Evolutionary conservation across 768 basidiomycete species (phyloP).

Genomic region (Leccinum uliginosum): DNA sequence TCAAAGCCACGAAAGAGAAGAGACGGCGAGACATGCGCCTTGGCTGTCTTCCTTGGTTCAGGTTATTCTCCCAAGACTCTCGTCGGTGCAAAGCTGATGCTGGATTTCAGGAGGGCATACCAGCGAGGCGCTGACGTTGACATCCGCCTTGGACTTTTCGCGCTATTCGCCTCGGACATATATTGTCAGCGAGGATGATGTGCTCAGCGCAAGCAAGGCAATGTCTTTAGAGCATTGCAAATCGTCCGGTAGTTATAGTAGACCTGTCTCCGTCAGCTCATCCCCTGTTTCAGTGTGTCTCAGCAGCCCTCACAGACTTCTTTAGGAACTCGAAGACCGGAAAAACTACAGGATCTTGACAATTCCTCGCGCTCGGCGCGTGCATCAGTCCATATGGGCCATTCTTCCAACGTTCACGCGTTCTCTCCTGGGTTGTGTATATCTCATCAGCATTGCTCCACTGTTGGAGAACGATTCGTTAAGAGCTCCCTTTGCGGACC

Average conservation of each 20-base stretch:
- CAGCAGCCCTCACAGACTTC: constrained; percentile 7
- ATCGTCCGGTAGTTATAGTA: background rate
- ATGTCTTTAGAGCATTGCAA: constrained; percentile 51
- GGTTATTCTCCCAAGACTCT: constrained; percentile 44
- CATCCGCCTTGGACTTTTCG: constrained; percentile 67
- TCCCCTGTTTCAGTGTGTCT: background rate
- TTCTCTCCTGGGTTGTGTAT: constrained; percentile 61
- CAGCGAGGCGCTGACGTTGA: constrained; percentile 71
- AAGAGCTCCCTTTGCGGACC: constrained; percentile 51
- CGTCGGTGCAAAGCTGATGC: constrained; percentile 5
- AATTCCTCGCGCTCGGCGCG: constrained; percentile 83
- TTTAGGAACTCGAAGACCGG: constrained; percentile 5
- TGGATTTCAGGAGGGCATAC: constrained; percentile 81
- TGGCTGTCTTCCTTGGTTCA: constrained; percentile 92
- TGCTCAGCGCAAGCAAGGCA: constrained; percentile 71
- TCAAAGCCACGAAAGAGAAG: constrained; percentile 14
- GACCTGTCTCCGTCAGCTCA: constrained; percentile 14
- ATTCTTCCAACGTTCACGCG: constrained; percentile 59
- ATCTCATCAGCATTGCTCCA: constrained; percentile 55
- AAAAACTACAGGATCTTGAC: constrained; percentile 47
- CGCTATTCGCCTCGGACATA: constrained; percentile 79
- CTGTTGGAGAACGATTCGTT: constrained; percentile 26
- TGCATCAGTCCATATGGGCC: constrained; percentile 76
- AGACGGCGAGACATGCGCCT: constrained; percentile 33
- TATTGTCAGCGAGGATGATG: constrained; percentile 77